Percentiles rank a stretch among this genome's conserved stretches.
These are phyloP conservation scores for Melastoma candidum DNA, from an alignment of 441 rosid genomes.

Conservation along the genomic window DNA sequence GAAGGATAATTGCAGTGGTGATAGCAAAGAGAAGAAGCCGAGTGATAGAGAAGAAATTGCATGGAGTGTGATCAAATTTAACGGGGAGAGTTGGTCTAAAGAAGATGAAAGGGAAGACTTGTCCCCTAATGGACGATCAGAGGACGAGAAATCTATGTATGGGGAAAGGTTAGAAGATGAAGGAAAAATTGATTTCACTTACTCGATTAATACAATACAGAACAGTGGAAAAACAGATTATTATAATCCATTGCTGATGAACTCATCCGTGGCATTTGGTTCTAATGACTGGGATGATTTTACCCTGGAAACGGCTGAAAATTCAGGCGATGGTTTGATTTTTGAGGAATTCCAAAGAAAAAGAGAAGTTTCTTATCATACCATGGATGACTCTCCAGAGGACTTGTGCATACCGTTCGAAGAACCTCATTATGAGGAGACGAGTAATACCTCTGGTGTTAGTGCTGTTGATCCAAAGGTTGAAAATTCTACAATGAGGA, in stretches of 20 bases:
- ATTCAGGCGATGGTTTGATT: conserved; percentile 26
- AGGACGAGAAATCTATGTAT: conserved; percentile 58
- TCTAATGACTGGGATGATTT: conserved; percentile 83
- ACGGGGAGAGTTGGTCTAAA: too few relatives aligned
- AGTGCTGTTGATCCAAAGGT: conserved; percentile 14
- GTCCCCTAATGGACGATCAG: conserved; percentile 38
- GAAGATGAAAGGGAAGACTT: conserved; percentile 31
- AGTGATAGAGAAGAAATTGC: background rate
- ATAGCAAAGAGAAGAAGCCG: conserved; percentile 1
- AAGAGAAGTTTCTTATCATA: conserved; percentile 21
- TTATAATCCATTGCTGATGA: conserved; percentile 56
- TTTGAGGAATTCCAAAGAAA: conserved; percentile 23
- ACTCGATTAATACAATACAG: conserved; percentile 17
- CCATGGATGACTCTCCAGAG: conserved; percentile 15
- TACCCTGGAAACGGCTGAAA: conserved; percentile 49
- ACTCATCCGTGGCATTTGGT: conserved; percentile 77
- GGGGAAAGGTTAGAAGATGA: conserved; percentile 45
- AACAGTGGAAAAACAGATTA: conserved; percentile 20
- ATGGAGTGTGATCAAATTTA: too few relatives aligned
- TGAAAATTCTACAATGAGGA: conserved; percentile 29
- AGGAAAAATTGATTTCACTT: conserved; percentile 19
- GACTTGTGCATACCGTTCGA: conserved; percentile 13
- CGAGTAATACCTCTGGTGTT: conserved; percentile 15
- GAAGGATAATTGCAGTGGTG: background rate
- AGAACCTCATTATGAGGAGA: conserved; percentile 22